Percentiles rank a stretch among this genome's conserved stretches.
These are phyloP conservation scores for Leishmania lainsoni DNA, from an alignment of 208 protist genomes.

Conservation along the genomic window DNA sequence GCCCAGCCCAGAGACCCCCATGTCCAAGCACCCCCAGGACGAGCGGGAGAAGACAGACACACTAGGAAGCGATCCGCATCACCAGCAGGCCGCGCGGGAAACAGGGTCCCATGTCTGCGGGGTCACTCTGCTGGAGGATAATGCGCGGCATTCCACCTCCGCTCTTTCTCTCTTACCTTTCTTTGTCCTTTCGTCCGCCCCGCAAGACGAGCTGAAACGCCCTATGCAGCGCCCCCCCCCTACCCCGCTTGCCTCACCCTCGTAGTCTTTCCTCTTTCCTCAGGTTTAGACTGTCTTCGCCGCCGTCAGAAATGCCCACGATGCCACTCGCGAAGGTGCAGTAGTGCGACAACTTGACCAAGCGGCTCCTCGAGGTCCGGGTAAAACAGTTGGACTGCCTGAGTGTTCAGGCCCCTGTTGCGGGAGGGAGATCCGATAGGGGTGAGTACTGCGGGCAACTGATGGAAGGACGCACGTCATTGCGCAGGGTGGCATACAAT, in stretches of 20 bases:
- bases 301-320: neutral
- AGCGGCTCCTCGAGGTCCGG: neutral
- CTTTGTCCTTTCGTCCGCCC: too few relatives aligned
- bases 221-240: too few relatives aligned
- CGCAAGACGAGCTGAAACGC: neutral
- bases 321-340: neutral
- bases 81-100: too few relatives aligned
- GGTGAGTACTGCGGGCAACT: neutral
- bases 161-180: neutral
- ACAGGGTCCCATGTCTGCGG: too few relatives aligned
- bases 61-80: too few relatives aligned
- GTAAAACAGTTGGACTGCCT: neutral
- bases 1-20: too few relatives aligned
- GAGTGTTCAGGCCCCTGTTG: neutral
- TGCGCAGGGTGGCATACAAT: neutral
- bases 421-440: neutral
- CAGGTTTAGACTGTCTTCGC: neutral
- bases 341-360: neutral
- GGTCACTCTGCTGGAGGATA: too few relatives aligned
- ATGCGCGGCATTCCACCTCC: too few relatives aligned
- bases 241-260: neutral
- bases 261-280: neutral
- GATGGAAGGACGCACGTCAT: neutral
- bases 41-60: too few relatives aligned
- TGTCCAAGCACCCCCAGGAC: too few relatives aligned